Percentiles rank a stretch among this genome's conserved stretches.
Evolutionary conservation across 306 rosid genomes (phyloP).

Genomic region (Crataegus laevigata): DNA sequence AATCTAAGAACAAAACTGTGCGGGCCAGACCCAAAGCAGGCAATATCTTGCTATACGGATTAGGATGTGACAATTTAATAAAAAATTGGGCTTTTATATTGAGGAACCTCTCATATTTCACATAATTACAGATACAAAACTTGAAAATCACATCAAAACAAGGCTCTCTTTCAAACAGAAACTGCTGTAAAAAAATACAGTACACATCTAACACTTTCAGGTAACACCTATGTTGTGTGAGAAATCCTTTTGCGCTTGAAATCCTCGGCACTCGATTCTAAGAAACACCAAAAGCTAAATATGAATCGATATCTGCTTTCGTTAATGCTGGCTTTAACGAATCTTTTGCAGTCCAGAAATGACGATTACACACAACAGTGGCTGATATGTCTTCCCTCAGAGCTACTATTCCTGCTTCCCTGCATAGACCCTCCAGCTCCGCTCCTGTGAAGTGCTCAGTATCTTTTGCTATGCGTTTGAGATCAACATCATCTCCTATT

Average conservation of each 20-base stretch:
- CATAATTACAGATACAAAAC: too few species aligned
- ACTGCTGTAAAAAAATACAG: background rate
- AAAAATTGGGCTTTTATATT: background rate
- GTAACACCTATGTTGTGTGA: slow-evolving; percentile 26
- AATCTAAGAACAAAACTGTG: too few species aligned
- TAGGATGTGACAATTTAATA: too few species aligned
- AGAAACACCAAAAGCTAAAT: slow-evolving; percentile 14
- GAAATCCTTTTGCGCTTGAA: background rate
- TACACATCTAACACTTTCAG: slow-evolving; percentile 6
- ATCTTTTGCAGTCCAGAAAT: slow-evolving; percentile 57
- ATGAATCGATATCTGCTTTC: slow-evolving; percentile 37
- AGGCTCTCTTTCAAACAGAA: too few species aligned
- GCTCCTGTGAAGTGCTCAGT: slow-evolving; percentile 90
- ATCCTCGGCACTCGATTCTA: slow-evolving; percentile 17
- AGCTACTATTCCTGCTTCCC: slow-evolving; percentile 82
- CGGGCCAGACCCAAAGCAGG: too few species aligned
- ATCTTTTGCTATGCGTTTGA: slow-evolving; percentile 55
- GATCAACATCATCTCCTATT: slow-evolving; percentile 51
- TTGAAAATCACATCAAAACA: too few species aligned
- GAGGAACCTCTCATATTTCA: background rate
- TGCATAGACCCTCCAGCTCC: slow-evolving; percentile 75
- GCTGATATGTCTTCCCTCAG: slow-evolving; percentile 72
- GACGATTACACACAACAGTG: slow-evolving; percentile 41
- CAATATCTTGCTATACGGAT: too few species aligned
- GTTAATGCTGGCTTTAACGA: slow-evolving; percentile 65